phyloP scores from a whole-genome alignment of 2,329 filamentous ascomycete genomes.

The Nothopassalora personata region DNA sequence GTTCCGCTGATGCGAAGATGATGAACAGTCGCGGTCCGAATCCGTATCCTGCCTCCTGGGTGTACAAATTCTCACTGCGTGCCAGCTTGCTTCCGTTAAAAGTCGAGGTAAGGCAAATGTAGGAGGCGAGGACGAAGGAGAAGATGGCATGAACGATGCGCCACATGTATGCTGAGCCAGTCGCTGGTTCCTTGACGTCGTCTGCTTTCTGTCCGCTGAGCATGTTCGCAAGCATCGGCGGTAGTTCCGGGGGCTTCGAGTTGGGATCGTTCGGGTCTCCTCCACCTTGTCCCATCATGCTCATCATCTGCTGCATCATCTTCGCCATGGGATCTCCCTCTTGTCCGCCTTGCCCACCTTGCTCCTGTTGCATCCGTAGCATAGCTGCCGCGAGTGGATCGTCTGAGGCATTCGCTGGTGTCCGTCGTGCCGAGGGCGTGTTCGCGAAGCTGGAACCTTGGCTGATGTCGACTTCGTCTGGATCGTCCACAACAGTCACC shows the following conservation, averaged over 20 bases:
- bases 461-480: constrained; percentile 66
- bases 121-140: constrained; percentile 63
- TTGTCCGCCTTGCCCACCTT: constrained; percentile 8
- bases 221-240: constrained; percentile 43
- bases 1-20: constrained; percentile 73
- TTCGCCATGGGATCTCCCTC: constrained; percentile 64
- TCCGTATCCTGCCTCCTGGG: constrained; percentile 38
- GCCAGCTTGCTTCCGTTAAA: constrained; percentile 63
- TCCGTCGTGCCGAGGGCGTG: constrained; percentile 7
- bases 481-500: constrained; percentile 51
- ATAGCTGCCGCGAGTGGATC: constrained; percentile 28
- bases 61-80: constrained; percentile 39
- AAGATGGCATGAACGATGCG: constrained; percentile 68
- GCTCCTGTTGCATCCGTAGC: constrained; percentile 28
- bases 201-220: constrained; percentile 35
- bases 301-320: constrained; percentile 62
- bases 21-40: constrained; percentile 61
- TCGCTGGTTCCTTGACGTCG: constrained; percentile 32
- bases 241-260: constrained; percentile 39
- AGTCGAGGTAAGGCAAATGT: constrained; percentile 61
- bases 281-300: constrained; percentile 26
- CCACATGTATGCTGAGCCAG: constrained; percentile 55
- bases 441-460: constrained; percentile 13
- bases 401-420: constrained; percentile 11
- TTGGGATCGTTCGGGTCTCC: constrained; percentile 33